Conservation (phyloP, 345 rosid genomes). For the Brassica carinata region DNA sequence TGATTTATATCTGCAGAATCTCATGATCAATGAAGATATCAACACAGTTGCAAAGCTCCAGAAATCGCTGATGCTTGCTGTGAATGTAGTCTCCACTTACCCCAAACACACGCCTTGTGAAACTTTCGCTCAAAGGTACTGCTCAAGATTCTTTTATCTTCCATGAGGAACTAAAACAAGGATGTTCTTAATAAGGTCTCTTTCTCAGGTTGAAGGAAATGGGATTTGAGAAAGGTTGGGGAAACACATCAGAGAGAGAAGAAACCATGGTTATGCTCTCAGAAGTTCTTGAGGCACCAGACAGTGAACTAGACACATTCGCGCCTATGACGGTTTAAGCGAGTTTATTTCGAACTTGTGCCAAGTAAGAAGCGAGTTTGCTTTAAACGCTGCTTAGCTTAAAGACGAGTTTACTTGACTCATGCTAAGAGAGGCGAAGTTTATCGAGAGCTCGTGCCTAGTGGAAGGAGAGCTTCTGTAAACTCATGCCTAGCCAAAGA, state of each 20-base stretch:
- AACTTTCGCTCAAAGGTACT: constrained; percentile 66
- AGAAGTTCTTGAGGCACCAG: constrained; percentile 91
- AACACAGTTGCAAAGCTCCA: constrained; percentile 66
- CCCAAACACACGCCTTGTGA: constrained; percentile 61
- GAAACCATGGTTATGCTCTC: constrained; percentile 79
- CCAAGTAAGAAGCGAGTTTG: too few relatives aligned
- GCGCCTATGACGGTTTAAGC: too few relatives aligned
- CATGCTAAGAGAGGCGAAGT: too few relatives aligned
- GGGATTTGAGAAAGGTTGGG: constrained; percentile 99
- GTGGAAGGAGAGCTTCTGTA: too few relatives aligned
- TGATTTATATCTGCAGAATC: constrained; percentile 48
- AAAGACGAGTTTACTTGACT: too few relatives aligned
- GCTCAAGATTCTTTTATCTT: constrained; percentile 2
- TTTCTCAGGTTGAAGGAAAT: constrained; percentile 71
- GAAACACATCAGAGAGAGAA: constrained; percentile 63
- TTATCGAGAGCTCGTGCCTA: too few relatives aligned
- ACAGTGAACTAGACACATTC: too few relatives aligned
- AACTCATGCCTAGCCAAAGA: too few relatives aligned
- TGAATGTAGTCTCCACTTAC: constrained; percentile 47
- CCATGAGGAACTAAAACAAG: not conserved
- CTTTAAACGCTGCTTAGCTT: too few relatives aligned
- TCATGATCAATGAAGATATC: constrained; percentile 67
- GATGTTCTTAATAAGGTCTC: not conserved
- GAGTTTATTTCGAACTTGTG: too few relatives aligned
- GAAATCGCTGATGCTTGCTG: constrained; percentile 57